Percentiles rank a stretch among this genome's conserved stretches.
Evolutionary conservation across 2,329 filamentous ascomycete genomes (phyloP).

Genomic region (Xylaria sp.): DNA sequence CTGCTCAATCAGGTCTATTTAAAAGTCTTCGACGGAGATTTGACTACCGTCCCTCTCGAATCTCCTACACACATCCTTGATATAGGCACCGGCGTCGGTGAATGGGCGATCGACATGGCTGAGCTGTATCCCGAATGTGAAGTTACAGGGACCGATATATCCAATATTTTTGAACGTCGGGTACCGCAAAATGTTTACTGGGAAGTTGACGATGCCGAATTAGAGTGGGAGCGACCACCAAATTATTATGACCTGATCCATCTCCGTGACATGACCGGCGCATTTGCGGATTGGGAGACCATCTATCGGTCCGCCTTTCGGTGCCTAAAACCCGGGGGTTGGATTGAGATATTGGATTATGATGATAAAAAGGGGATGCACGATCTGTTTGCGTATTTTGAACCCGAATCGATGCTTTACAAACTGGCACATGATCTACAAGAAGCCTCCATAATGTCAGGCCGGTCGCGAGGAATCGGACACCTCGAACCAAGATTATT

Average conservation of each 20-base stretch:
- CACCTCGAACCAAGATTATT: slow-evolving; percentile 60
- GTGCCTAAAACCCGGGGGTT: slow-evolving; percentile 66
- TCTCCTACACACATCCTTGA: slow-evolving; percentile 61
- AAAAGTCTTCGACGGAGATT: slow-evolving; percentile 58
- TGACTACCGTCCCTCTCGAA: slow-evolving; percentile 57
- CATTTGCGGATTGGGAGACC: slow-evolving; percentile 65
- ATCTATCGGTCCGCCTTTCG: slow-evolving; percentile 64
- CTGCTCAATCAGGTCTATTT: slow-evolving; percentile 72
- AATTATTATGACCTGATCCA: slow-evolving; percentile 67
- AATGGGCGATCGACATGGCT: slow-evolving; percentile 64
- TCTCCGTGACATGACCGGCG: slow-evolving; percentile 64
- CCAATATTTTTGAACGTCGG: slow-evolving; percentile 66
- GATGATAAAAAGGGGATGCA: slow-evolving; percentile 56
- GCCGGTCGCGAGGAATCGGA: slow-evolving; percentile 56
- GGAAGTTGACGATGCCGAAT: slow-evolving; percentile 68
- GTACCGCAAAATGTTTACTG: slow-evolving; percentile 69
- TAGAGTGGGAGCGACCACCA: slow-evolving; percentile 65
- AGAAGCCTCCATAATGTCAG: slow-evolving; percentile 57
- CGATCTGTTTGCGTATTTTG: slow-evolving; percentile 55
- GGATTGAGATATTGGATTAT: slow-evolving; percentile 66
- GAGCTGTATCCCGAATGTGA: slow-evolving; percentile 64
- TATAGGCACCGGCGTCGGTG: slow-evolving; percentile 68
- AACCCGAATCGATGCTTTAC: slow-evolving; percentile 58
- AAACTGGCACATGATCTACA: slow-evolving; percentile 55
- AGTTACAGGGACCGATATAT: slow-evolving; percentile 68